Evolutionary conservation across 2,329 filamentous ascomycete genomes (phyloP).

Genomic region (Microcyclospora pomicola): DNA sequence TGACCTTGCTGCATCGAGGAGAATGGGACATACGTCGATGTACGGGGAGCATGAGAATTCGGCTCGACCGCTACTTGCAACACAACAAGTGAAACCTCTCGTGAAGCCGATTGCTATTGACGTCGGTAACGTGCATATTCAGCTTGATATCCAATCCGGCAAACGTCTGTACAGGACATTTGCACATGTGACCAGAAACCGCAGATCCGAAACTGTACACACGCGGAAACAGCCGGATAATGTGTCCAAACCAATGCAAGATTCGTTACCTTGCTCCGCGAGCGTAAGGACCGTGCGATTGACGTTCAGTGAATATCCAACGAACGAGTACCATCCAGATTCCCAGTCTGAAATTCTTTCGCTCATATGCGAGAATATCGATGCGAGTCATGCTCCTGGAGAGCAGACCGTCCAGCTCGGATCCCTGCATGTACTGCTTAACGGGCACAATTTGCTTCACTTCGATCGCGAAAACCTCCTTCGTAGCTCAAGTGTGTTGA

Average conservation of each 20-base stretch:
- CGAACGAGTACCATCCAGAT: background rate
- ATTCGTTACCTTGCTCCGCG: background rate
- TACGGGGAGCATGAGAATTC: too few relatives aligned
- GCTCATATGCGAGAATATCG: too few relatives aligned
- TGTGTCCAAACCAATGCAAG: too few relatives aligned
- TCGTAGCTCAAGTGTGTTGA: constrained; percentile 6
- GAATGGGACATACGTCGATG: constrained; percentile 6
- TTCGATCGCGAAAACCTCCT: constrained; percentile 10
- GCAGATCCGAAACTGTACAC: too few relatives aligned
- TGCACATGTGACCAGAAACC: too few relatives aligned
- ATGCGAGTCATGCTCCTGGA: too few relatives aligned
- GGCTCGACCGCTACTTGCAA: too few relatives aligned
- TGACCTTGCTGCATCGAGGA: constrained; percentile 25
- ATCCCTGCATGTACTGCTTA: constrained; percentile 9
- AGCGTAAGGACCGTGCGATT: background rate
- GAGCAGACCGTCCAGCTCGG: constrained; percentile 2
- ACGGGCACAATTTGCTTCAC: constrained; percentile 12
- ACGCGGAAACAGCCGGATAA: too few relatives aligned
- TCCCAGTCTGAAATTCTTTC: background rate
- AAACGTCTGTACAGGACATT: constrained; percentile 7
- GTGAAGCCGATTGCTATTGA: constrained; percentile 5
- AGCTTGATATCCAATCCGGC: constrained; percentile 11
- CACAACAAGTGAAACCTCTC: background rate
- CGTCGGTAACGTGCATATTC: constrained; percentile 7
- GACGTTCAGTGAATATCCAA: constrained; percentile 2